Evolutionary conservation across 139 green algal species (phyloP).

Genomic region (Eudorina sp.): DNA sequence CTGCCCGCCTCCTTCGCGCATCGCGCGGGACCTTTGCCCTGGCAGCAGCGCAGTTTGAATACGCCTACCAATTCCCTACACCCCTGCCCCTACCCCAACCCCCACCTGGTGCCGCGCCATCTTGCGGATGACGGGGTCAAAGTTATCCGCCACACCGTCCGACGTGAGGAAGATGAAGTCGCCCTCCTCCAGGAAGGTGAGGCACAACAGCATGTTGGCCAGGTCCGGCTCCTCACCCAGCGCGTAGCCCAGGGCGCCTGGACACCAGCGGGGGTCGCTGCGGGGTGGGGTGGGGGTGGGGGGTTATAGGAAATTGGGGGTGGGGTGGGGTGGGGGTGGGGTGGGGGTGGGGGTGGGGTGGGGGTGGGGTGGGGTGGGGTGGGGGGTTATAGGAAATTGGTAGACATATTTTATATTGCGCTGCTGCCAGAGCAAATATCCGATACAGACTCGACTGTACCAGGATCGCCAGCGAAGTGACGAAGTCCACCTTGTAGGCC

Average conservation of each 20-base stretch:
- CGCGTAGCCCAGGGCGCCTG: constrained; percentile 63
- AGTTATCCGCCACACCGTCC: constrained; percentile 68
- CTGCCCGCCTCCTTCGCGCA: too few relatives aligned
- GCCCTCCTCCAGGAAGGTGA: constrained; percentile 59
- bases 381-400: too few relatives aligned
- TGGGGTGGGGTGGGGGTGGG: neutral
- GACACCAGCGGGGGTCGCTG: constrained; percentile 64
- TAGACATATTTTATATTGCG: too few relatives aligned
- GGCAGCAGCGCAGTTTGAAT: too few relatives aligned
- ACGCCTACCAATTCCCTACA: too few relatives aligned
- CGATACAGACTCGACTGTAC: too few relatives aligned
- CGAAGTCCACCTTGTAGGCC: too few relatives aligned
- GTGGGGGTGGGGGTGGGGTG: neutral
- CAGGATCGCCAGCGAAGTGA: too few relatives aligned
- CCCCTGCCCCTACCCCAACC: too few relatives aligned
- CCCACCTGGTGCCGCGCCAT: constrained; percentile 46
- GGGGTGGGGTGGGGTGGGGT: too few relatives aligned
- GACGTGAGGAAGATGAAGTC: constrained; percentile 63
- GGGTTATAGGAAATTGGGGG: neutral
- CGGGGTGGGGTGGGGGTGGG: neutral
- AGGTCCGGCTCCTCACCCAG: constrained; percentile 65
- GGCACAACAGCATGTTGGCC: constrained; percentile 56
- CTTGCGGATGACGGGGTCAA: constrained; percentile 63
- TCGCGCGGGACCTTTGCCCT: too few relatives aligned
- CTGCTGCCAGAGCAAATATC: too few relatives aligned